Evolutionary conservation across 768 basidiomycete species (phyloP).

Genomic region (Rhodotorula kratochvilovae): DNA sequence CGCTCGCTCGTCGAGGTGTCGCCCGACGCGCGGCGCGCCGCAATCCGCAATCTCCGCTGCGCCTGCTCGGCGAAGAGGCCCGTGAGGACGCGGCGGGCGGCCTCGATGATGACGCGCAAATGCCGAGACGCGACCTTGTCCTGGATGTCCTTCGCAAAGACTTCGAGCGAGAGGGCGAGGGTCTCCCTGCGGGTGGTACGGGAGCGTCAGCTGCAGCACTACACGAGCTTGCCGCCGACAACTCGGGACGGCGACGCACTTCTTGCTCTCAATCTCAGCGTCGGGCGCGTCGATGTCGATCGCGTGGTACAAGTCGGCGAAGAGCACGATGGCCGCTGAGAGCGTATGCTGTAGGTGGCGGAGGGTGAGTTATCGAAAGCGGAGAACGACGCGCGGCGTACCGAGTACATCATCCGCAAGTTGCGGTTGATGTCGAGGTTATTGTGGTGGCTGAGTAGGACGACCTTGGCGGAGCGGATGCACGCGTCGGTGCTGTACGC

Average conservation of each 20-base stretch:
- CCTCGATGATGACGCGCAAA: conserved; percentile 13
- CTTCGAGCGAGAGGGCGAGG: conserved; percentile 16
- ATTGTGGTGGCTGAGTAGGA: conserved; percentile 20
- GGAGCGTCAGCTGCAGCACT: background rate
- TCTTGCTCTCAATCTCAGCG: conserved; percentile 20
- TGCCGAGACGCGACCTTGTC: background rate
- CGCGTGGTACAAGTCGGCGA: conserved; percentile 33
- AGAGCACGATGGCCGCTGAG: conserved; percentile 27
- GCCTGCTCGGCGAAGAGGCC: conserved; percentile 27
- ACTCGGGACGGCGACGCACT: background rate
- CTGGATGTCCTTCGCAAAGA: conserved; percentile 12
- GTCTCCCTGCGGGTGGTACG: background rate
- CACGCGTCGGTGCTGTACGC: conserved; percentile 26
- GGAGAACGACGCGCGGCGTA: background rate
- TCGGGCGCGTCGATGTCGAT: conserved; percentile 17
- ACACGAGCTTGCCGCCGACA: accelerated
- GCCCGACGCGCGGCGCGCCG: background rate
- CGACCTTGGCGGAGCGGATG: conserved; percentile 14
- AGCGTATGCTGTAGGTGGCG: background rate
- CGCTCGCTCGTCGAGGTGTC: background rate
- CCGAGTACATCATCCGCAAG: conserved; percentile 5
- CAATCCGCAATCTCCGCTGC: conserved; percentile 7
- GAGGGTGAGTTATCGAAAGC: background rate
- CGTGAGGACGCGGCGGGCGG: conserved; percentile 17
- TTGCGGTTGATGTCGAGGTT: conserved; percentile 21